phyloP scores from a whole-genome alignment of 768 basidiomycete species.

The Trametes maxima region DNA sequence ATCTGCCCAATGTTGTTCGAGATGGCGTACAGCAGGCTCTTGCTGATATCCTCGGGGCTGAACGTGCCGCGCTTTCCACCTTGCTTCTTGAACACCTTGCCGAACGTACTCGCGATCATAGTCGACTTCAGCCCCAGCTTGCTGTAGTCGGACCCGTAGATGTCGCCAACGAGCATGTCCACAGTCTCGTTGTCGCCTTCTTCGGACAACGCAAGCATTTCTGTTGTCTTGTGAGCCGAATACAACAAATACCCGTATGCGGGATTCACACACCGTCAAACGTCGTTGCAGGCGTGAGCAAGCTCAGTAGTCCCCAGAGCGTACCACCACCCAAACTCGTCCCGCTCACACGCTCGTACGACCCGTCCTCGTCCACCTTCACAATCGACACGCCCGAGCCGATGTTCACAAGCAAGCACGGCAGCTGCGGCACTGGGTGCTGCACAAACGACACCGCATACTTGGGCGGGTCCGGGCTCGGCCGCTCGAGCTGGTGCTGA shows the following conservation, averaged over 20 bases:
- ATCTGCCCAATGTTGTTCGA: slow-evolving; percentile 99
- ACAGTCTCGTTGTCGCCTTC: slow-evolving; percentile 90
- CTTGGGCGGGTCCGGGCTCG: slow-evolving; percentile 87
- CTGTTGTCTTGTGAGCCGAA: slow-evolving; percentile 44
- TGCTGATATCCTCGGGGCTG: slow-evolving; percentile 90
- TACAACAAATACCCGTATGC: neutral
- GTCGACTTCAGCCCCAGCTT: slow-evolving; percentile 96
- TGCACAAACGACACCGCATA: slow-evolving; percentile 88
- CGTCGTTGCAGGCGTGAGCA: slow-evolving; percentile 91
- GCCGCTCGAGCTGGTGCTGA: slow-evolving; percentile 61
- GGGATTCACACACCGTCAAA: slow-evolving; percentile 86
- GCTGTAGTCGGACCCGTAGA: slow-evolving; percentile 97
- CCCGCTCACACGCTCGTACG: slow-evolving; percentile 94
- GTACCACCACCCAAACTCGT: slow-evolving; percentile 98
- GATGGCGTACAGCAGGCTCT: slow-evolving; percentile 91
- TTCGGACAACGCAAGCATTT: slow-evolving; percentile 96
- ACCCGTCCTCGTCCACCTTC: slow-evolving; percentile 94
- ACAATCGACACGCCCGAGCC: slow-evolving; percentile 98
- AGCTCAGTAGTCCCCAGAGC: slow-evolving; percentile 91
- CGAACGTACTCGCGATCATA: slow-evolving; percentile 97
- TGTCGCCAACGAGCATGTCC: slow-evolving; percentile 99
- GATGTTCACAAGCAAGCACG: slow-evolving; percentile 96
- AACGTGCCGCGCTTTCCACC: slow-evolving; percentile 77
- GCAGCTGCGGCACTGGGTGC: slow-evolving; percentile 83
- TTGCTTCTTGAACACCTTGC: slow-evolving; percentile 96